phyloP scores from a whole-genome alignment of 768 basidiomycete genomes.

The Clitopilus passeckerianus region DNA sequence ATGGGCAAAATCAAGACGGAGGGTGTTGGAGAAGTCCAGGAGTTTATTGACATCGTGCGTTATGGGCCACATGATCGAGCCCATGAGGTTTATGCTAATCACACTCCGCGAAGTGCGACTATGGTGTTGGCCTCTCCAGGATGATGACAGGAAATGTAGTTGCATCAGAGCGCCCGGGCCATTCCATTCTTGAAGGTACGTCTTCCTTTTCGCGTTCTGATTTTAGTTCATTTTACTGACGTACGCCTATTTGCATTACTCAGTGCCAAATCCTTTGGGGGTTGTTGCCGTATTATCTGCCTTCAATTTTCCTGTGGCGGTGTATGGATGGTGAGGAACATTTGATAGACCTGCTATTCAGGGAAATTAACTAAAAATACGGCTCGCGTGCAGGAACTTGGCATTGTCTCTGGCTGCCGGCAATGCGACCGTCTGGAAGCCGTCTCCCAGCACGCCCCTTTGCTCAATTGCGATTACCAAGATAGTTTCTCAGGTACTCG shows the following conservation, averaged over 20 bases:
- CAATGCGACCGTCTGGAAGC: constrained; percentile 95
- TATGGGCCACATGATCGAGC: constrained; percentile 2
- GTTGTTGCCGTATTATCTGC: constrained; percentile 76
- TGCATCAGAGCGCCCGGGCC: constrained; percentile 85
- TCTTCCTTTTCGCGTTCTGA: constrained; percentile 8
- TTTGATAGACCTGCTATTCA: background rate
- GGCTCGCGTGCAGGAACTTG: constrained; percentile 62
- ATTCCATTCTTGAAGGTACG: constrained; percentile 84
- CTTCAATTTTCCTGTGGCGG: constrained; percentile 95
- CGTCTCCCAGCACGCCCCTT: constrained; percentile 82
- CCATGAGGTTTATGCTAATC: background rate
- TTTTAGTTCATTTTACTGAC: constrained; percentile 5
- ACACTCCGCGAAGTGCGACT: constrained; percentile 66
- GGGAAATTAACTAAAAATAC: constrained; percentile 11
- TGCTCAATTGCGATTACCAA: constrained; percentile 89
- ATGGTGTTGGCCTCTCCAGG: constrained; percentile 86
- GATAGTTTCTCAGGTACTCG: constrained; percentile 77
- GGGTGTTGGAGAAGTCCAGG: constrained; percentile 91
- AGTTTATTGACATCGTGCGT: constrained; percentile 90
- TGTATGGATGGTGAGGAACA: constrained; percentile 71
- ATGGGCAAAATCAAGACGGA: constrained; percentile 93
- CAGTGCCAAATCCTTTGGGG: constrained; percentile 87
- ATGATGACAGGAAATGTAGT: constrained; percentile 93
- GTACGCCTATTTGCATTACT: constrained; percentile 11
- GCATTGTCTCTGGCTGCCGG: constrained; percentile 85